Percentiles rank a stretch among this genome's conserved stretches.
These are phyloP conservation scores for Krasilnikovozyma curviuscula DNA, from an alignment of 768 basidiomycete genomes.

Conservation along the genomic window DNA sequence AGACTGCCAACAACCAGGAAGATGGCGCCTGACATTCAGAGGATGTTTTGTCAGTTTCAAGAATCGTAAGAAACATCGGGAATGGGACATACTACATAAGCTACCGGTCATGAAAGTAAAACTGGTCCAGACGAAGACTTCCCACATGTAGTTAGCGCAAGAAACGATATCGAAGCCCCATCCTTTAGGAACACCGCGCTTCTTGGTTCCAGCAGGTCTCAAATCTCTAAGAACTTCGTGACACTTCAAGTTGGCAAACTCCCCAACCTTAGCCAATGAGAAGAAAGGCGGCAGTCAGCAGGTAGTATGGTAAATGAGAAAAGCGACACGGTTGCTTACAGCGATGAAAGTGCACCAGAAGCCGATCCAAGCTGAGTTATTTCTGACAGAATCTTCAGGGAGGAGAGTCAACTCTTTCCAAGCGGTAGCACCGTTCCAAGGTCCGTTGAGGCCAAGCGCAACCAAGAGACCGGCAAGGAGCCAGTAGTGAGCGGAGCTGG, in stretches of 20 bases:
- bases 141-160: slow-evolving; percentile 89
- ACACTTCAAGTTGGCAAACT: slow-evolving; percentile 61
- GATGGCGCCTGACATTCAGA: slow-evolving; percentile 24
- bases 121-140: slow-evolving; percentile 52
- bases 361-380: slow-evolving; percentile 48
- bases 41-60: slow-evolving; percentile 18
- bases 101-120: slow-evolving; percentile 61
- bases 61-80: not conserved
- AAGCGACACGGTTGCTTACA: slow-evolving; percentile 34
- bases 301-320: not conserved
- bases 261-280: slow-evolving; percentile 39
- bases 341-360: slow-evolving; percentile 49
- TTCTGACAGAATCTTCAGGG: slow-evolving; percentile 39
- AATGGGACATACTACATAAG: slow-evolving; percentile 40
- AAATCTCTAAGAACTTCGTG: slow-evolving; percentile 68
- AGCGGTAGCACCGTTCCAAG: slow-evolving; percentile 49
- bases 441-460: slow-evolving; percentile 62
- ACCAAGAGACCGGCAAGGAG: slow-evolving; percentile 54
- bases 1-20: slow-evolving; percentile 44
- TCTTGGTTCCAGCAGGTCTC: slow-evolving; percentile 48
- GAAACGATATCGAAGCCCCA: slow-evolving; percentile 77
- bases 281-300: not conserved
- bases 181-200: slow-evolving; percentile 72
- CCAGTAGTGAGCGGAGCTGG: slow-evolving; percentile 77
- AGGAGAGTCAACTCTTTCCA: slow-evolving; percentile 49